Evolutionary conservation across 371 early-diverging fungal genomes (phyloP), one percentile per base, ranked within the genome.

Genomic region (Rhizopus stolonifer): DNA sequence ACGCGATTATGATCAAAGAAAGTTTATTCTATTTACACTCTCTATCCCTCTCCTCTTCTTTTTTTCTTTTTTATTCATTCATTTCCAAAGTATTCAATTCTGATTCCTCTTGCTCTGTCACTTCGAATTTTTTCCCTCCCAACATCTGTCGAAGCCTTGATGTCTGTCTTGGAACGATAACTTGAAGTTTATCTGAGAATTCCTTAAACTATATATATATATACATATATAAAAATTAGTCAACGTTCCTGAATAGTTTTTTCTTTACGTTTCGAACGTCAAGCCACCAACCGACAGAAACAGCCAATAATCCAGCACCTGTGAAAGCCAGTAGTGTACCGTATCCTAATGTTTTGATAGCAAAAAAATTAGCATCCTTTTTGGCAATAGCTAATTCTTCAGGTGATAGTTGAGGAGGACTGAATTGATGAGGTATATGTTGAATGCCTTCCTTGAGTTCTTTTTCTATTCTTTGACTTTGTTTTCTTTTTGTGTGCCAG

Each of bases 181-280:
- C 44, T 31, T 72, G 63, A n/a, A 76, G 56, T 48, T 66, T 72
- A 55, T 70, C 69, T 21, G 77, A 76, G 29, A 76, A 72, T 26
- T 76, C 77, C 46, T 60, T 58, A 45, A 75, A 75, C 72, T 71
- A 47, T 26, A 15, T 19, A 36, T 36, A n/a, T 19, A n/a, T n/a
- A n/a, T n/a, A n/a, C n/a, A n/a, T n/a, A n/a, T n/a, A n/a, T n/a
- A n/a, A n/a, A n/a, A n/a, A n/a, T n/a, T n/a, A n/a, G n/a, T n/a
- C n/a, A n/a, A n/a, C n/a, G n/a, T n/a, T n/a, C n/a, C n/a, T n/a
- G n/a, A n/a, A n/a, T n/a, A n/a, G n/a, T n/a, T n/a, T n/a, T n/a
- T n/a, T n/a, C n/a, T n/a, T 67, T 69, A 78, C 79, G 42, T 61
- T 78, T 23, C 64, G 58, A 15, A 78, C 79, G 25, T 78, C 75